These are phyloP conservation scores for Beauveria sp. DNA, from an alignment of 2,329 filamentous ascomycete species.

Conservation along the genomic window DNA sequence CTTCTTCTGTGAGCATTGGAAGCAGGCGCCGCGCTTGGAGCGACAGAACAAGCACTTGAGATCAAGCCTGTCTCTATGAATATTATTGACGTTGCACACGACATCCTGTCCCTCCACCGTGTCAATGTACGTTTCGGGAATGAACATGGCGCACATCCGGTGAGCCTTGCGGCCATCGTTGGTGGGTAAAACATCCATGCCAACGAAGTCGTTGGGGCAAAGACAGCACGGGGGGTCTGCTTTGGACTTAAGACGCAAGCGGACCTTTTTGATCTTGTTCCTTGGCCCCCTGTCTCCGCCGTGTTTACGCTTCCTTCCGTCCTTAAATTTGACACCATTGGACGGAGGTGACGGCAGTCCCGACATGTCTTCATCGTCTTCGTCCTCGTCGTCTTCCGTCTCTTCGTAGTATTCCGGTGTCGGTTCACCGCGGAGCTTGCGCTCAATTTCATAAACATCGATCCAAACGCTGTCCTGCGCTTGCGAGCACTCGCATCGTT, in stretches of 20 bases:
- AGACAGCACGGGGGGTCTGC: slow-evolving; percentile 77
- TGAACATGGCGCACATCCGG: slow-evolving; percentile 80
- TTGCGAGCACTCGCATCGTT: slow-evolving; percentile 91
- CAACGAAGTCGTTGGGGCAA: slow-evolving; percentile 83
- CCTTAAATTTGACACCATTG: slow-evolving; percentile 59
- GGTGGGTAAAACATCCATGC: slow-evolving; percentile 74
- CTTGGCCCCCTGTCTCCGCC: slow-evolving; percentile 31
- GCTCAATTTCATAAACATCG: slow-evolving; percentile 90
- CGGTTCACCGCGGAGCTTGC: slow-evolving; percentile 83
- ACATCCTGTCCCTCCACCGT: slow-evolving; percentile 62
- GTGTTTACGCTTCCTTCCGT: slow-evolving; percentile 53
- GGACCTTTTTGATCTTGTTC: slow-evolving; percentile 68
- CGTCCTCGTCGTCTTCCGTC: slow-evolving; percentile 58
- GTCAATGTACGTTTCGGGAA: slow-evolving; percentile 84
- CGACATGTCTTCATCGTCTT: slow-evolving; percentile 48
- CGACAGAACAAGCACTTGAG: slow-evolving; percentile 94
- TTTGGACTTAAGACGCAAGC: slow-evolving; percentile 63
- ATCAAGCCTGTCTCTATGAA: slow-evolving; percentile 79
- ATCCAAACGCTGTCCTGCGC: slow-evolving; percentile 98
- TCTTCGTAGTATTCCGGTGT: slow-evolving; percentile 71
- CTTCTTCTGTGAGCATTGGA: slow-evolving; percentile 93
- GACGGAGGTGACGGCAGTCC: slow-evolving; percentile 73
- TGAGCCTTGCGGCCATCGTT: slow-evolving; percentile 85
- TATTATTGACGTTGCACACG: slow-evolving; percentile 69
- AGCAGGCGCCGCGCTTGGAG: slow-evolving; percentile 89